Evolutionary conservation across 495 filamentous ascomycete genomes (phyloP), one percentile per base, ranked within the genome.

Genomic region (Annulohypoxylon bovei): DNA sequence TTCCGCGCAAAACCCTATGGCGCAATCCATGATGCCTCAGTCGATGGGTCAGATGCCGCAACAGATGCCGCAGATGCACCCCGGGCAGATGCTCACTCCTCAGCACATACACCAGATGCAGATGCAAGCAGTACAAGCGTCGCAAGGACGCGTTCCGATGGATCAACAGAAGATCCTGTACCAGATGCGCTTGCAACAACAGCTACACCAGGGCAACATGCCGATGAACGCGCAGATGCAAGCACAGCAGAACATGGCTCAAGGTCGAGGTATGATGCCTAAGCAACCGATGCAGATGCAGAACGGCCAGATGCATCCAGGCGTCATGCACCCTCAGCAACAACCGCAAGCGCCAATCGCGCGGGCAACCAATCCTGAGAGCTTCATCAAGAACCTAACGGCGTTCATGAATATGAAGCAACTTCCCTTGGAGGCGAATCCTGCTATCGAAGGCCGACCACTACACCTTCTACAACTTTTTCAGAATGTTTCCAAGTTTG

Each of bases 391-490:
- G 65, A 88, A 87, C 37, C 79, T 98, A 2, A 82, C 85, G 4
- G 77, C 83, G 2, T 94, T 94, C 70, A 94, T 95, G 90, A 82
- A 84, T 60, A 82, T 84, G 65, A 87, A 89, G 63, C 87, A 88
- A 35, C 82, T 90, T 18, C 89, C 88, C 0, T 83, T 98, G 30
- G 90, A 95, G 33, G 79, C 79, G 3, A 89, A 88, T 63, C 93
- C 94, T 0, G 77, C 84, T 9, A 87, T 97, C 47, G 87, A 87
- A 28, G 90, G 90, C 46, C 89, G 92, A 25, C 84, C 83, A 0
- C 82, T 98, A 39, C 88, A 89, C 69, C 78, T 96, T 37, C 84
- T 91, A 53, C 88, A 89, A 49, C 85, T 99, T 6, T 98, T 93
- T 80, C 86, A 87, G 40, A 81, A 84, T 1, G 91, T 97, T 6